These are phyloP conservation scores for Suhomyces yuchorum DNA, from an alignment of 1,139 yeast species.

Conservation along the genomic window DNA sequence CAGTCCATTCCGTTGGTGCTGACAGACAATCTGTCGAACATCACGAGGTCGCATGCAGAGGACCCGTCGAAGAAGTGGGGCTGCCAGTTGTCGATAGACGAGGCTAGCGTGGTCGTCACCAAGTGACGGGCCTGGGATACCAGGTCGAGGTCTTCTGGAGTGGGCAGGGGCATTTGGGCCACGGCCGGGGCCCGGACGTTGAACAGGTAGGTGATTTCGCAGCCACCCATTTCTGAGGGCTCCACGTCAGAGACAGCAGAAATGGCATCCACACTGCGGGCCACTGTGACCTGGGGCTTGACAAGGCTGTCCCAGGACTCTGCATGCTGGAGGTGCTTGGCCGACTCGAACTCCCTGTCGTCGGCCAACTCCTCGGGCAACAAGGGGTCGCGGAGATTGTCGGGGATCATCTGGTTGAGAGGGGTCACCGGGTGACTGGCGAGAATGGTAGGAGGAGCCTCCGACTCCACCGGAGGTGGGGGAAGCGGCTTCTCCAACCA, in stretches of 20 bases:
- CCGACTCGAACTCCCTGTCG: not conserved
- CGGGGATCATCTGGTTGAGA: conserved; percentile 29
- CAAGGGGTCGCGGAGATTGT: conserved; percentile 22
- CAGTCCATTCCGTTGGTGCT: conserved; percentile 40
- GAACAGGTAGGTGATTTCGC: conserved; percentile 26
- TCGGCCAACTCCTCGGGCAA: conserved; percentile 6
- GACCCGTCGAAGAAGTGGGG: conserved; percentile 16
- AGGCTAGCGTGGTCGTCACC: conserved; percentile 9
- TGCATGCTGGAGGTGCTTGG: not conserved
- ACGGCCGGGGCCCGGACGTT: conserved; percentile 32
- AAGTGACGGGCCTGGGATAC: conserved; percentile 1
- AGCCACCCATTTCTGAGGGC: not conserved
- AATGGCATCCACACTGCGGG: not conserved
- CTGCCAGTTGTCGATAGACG: conserved; percentile 14
- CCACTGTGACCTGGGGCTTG: not conserved
- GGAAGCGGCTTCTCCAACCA: conserved; percentile 16
- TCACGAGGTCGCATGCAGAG: conserved; percentile 26
- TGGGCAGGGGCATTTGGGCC: conserved; percentile 6
- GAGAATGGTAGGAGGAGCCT: not conserved
- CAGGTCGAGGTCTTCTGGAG: conserved; percentile 3
- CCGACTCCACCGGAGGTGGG: conserved; percentile 9
- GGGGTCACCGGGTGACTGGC: conserved; percentile 26
- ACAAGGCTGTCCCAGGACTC: not conserved
- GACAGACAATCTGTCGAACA: conserved; percentile 49
- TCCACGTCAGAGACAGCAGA: not conserved